Evolutionary conservation across 345 rosid species (phyloP).

Genomic region (Camelina neglecta): DNA sequence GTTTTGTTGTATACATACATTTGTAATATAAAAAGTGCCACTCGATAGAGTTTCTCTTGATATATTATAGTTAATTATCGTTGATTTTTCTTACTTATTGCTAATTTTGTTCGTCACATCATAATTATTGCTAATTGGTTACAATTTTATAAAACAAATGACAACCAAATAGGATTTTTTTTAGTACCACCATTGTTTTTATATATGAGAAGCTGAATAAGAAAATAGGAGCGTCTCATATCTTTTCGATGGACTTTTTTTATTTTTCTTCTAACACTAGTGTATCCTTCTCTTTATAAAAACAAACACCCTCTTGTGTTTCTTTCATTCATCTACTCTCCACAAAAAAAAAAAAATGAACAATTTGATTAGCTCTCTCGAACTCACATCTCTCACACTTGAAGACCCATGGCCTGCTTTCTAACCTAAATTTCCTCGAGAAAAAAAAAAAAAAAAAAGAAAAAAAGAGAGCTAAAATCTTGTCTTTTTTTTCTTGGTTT

Average conservation of each 20-base stretch:
- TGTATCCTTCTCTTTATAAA: conserved; percentile 38
- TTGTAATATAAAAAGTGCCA: neutral
- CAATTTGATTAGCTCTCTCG: conserved; percentile 45
- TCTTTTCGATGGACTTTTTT: neutral
- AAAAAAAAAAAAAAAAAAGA: neutral
- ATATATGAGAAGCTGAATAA: conserved; percentile 8
- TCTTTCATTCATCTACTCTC: conserved; percentile 42
- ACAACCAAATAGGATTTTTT: conserved; percentile 27
- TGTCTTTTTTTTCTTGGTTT: conserved; percentile 23
- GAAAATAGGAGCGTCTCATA: conserved; percentile 25
- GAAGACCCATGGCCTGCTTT: conserved; percentile 58
- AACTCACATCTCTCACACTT: conserved; percentile 47
- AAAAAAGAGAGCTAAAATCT: neutral
- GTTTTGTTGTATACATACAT: neutral
- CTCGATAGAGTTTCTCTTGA: neutral
- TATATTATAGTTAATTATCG: neutral
- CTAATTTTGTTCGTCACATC: neutral
- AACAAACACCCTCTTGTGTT: conserved; percentile 23
- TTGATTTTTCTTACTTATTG: conserved; percentile 19
- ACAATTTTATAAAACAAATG: conserved; percentile 31
- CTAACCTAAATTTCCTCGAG: conserved; percentile 37
- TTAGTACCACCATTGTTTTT: conserved; percentile 25
- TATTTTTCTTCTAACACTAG: neutral
- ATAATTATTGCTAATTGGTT: conserved; percentile 21
- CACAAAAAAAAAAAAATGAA: conserved; percentile 46